These are phyloP conservation scores for Sporothrix schenckii DNA, from an alignment of 2,329 filamentous ascomycete species.

Conservation along the genomic window DNA sequence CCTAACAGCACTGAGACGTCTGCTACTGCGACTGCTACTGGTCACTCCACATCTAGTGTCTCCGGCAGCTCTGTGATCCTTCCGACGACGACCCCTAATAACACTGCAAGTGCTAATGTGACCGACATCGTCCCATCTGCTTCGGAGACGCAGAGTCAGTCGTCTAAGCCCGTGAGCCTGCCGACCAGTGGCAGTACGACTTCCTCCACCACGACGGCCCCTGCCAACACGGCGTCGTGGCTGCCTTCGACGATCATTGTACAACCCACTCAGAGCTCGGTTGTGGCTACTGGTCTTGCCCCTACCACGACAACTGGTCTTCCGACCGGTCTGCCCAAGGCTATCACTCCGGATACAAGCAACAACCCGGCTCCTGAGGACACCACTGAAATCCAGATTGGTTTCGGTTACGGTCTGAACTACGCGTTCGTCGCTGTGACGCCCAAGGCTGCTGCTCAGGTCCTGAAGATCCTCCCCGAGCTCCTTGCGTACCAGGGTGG, in stretches of 20 bases:
- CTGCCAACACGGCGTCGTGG: conserved; percentile 43
- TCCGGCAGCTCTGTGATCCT: conserved; percentile 23
- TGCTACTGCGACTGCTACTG: neutral
- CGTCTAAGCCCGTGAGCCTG: conserved; percentile 16
- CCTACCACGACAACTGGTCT: conserved; percentile 57
- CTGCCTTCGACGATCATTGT: conserved; percentile 65
- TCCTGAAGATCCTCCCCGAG: conserved; percentile 76
- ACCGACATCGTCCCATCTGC: conserved; percentile 9
- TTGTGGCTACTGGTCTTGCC: conserved; percentile 45
- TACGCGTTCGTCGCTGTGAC: conserved; percentile 79
- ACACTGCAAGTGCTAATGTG: conserved; percentile 4
- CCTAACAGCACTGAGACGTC: conserved; percentile 26
- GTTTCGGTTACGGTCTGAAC: conserved; percentile 78
- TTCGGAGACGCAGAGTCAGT: conserved; percentile 1
- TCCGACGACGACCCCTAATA: conserved; percentile 35
- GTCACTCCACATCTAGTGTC: neutral
- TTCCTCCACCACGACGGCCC: neutral
- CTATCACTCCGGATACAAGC: conserved; percentile 71
- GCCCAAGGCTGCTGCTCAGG: conserved; percentile 74
- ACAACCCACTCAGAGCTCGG: conserved; percentile 51
- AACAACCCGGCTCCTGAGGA: conserved; percentile 60
- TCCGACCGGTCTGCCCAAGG: conserved; percentile 69
- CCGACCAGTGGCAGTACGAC: neutral
- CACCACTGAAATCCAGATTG: conserved; percentile 76
- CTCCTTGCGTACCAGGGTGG: conserved; percentile 68